Evolutionary conservation across 148 eudicot genomes (phyloP).

Genomic region (Suaeda aralocaspica): DNA sequence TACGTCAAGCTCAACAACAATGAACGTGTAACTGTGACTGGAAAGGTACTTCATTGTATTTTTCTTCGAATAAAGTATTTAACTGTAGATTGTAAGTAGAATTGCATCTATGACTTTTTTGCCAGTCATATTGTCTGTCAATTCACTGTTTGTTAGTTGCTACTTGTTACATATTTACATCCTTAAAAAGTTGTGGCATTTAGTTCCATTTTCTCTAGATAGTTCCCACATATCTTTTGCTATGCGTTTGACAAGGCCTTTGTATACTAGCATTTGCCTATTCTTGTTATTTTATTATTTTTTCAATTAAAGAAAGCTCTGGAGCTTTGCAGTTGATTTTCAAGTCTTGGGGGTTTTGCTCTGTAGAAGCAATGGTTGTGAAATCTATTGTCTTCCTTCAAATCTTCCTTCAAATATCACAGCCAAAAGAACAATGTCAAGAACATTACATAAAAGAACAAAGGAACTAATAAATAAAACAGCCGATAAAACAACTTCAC

Average conservation of each 20-base stretch:
- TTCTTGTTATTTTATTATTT: not conserved
- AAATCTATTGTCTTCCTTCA: too few species aligned
- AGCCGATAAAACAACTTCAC: too few species aligned
- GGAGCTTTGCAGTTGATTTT: not conserved
- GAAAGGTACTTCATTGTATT: slow-evolving; percentile 58
- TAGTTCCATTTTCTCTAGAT: not conserved
- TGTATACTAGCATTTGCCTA: not conserved
- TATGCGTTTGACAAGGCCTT: not conserved
- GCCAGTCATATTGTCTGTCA: too few species aligned
- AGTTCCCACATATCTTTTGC: not conserved
- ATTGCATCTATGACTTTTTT: too few species aligned
- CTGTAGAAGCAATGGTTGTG: too few species aligned
- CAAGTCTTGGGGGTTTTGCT: too few species aligned
- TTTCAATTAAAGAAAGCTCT: not conserved
- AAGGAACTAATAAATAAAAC: too few species aligned
- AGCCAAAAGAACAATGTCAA: too few species aligned
- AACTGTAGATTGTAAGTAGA: too few species aligned
- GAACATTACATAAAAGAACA: too few species aligned
- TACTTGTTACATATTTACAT: not conserved
- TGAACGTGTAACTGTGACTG: slow-evolving; percentile 83
- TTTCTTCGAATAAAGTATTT: not conserved
- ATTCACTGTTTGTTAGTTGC: not conserved
- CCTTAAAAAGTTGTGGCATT: not conserved
- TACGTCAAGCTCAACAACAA: slow-evolving; percentile 82
- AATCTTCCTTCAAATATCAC: too few species aligned